These are phyloP conservation scores for Trichoderma sp. DNA, from an alignment of 2,329 filamentous ascomycete species.

Conservation along the genomic window DNA sequence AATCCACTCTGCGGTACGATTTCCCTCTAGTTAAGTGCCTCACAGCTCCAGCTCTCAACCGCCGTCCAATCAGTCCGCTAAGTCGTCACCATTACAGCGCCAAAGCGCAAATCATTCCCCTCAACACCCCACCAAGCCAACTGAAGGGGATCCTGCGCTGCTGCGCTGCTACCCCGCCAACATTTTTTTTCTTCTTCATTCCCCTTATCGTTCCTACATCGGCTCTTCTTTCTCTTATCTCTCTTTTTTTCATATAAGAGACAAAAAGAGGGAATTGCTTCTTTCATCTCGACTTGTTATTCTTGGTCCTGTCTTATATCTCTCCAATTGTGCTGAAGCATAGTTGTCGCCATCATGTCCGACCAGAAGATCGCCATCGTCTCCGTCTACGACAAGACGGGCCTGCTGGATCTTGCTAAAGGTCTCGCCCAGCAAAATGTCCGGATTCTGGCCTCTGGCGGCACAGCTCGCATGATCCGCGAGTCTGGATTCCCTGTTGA, in stretches of 20 bases:
- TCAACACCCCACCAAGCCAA: constrained; percentile 23
- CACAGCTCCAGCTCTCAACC: constrained; percentile 6
- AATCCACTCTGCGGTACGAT: not conserved
- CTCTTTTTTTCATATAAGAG: constrained; percentile 4
- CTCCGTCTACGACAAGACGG: constrained; percentile 99
- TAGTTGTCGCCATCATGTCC: constrained; percentile 40
- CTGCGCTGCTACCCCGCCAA: constrained; percentile 29
- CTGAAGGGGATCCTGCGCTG: constrained; percentile 8
- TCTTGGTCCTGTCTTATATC: not conserved
- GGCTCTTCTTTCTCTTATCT: constrained; percentile 1
- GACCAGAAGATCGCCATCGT: constrained; percentile 77
- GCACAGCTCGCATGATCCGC: constrained; percentile 93
- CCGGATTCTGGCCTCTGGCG: constrained; percentile 89
- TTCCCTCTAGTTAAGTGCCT: constrained; percentile 6
- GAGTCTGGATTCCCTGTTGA: constrained; percentile 95
- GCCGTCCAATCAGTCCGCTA: constrained; percentile 9
- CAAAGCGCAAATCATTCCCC: constrained; percentile 25
- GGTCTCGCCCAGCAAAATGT: constrained; percentile 87
- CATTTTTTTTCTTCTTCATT: constrained; percentile 20
- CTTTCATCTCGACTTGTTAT: constrained; percentile 11
- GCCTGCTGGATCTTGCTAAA: constrained; percentile 87
- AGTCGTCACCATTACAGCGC: constrained; percentile 27
- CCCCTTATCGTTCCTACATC: constrained; percentile 14
- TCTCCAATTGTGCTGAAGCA: constrained; percentile 8
- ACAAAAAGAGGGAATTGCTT: constrained; percentile 1